A percentile compares a stretch with the other conserved stretches of the same genome.
Conservation (phyloP, 768 basidiomycete species). For the Boletus edulis region DNA sequence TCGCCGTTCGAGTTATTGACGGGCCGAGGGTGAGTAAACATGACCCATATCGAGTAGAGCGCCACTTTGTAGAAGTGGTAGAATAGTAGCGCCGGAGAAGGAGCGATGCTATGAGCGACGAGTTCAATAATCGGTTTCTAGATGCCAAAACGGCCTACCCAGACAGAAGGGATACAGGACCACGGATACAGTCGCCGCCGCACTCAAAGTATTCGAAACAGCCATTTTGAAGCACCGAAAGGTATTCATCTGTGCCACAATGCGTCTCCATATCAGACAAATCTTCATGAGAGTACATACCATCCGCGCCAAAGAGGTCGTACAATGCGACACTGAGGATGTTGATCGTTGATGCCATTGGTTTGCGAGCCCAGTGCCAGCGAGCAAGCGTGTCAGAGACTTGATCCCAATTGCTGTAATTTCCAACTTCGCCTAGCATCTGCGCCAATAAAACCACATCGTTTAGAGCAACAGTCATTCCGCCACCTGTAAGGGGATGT, state of each 20-base stretch:
- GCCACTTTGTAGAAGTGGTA: slow-evolving; percentile 96
- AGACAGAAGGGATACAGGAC: slow-evolving; percentile 86
- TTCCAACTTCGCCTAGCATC: slow-evolving; percentile 48
- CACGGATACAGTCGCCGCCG: slow-evolving; percentile 85
- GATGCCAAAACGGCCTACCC: slow-evolving; percentile 53
- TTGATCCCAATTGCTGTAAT: slow-evolving; percentile 48
- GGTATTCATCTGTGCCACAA: slow-evolving; percentile 51
- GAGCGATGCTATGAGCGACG: slow-evolving; percentile 54
- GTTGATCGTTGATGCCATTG: slow-evolving; percentile 82
- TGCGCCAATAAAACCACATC: slow-evolving; percentile 77
- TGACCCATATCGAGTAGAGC: slow-evolving; percentile 88
- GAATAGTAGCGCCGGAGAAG: slow-evolving; percentile 77
- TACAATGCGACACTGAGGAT: slow-evolving; percentile 92
- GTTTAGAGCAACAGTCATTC: slow-evolving; percentile 94
- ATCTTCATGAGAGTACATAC: slow-evolving; percentile 43
- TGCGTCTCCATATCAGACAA: not conserved
- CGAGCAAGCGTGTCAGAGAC: slow-evolving; percentile 51
- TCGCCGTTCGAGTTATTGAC: not conserved
- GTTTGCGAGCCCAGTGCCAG: slow-evolving; percentile 90
- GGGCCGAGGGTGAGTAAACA: slow-evolving; percentile 66
- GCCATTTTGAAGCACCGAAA: slow-evolving; percentile 67
- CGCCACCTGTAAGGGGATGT: slow-evolving; percentile 95
- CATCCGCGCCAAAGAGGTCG: slow-evolving; percentile 91
- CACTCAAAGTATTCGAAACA: slow-evolving; percentile 98
- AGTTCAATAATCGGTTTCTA: not conserved